These are phyloP conservation scores for Elsinoe fawcettii DNA, from an alignment of 2,329 filamentous ascomycete genomes.

Conservation along the genomic window DNA sequence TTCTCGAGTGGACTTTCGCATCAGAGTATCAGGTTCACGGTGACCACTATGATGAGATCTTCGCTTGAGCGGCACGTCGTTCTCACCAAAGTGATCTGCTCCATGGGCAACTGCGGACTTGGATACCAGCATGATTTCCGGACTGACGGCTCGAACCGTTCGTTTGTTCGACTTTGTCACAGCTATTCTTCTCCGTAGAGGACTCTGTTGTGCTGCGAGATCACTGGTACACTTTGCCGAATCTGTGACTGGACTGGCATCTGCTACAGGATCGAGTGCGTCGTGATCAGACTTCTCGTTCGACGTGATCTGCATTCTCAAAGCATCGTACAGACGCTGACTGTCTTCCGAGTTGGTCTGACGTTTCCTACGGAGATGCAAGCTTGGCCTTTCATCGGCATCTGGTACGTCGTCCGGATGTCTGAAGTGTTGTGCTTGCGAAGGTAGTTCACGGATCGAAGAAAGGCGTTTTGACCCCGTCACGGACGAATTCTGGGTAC, in stretches of 20 bases:
- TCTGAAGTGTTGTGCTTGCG: slow-evolving; percentile 9
- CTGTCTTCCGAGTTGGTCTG: slow-evolving; percentile 41
- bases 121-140: slow-evolving; percentile 16
- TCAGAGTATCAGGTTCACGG: no score
- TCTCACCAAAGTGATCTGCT: no score
- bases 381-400: slow-evolving; percentile 24
- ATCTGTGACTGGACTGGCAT: not conserved
- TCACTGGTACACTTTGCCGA: not conserved
- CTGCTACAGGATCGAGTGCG: not conserved
- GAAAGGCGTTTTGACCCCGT: slow-evolving; percentile 14
- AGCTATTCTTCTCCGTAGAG: not conserved
- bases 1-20: not conserved
- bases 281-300: slow-evolving; percentile 32
- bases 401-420: slow-evolving; percentile 27
- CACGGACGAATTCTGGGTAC: slow-evolving; percentile 43
- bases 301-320: slow-evolving; percentile 46
- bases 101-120: not conserved
- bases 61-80: no score
- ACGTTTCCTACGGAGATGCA: slow-evolving; percentile 24
- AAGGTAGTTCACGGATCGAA: slow-evolving; percentile 15
- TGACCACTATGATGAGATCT: no score
- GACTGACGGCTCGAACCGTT: slow-evolving; percentile 33
- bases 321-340: slow-evolving; percentile 54
- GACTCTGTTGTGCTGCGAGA: not conserved
- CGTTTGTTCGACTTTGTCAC: slow-evolving; percentile 17